Base-by-base conservation (phyloP, 2,329 filamentous ascomycete genomes). In the Apiospora pterosperma region DNA sequence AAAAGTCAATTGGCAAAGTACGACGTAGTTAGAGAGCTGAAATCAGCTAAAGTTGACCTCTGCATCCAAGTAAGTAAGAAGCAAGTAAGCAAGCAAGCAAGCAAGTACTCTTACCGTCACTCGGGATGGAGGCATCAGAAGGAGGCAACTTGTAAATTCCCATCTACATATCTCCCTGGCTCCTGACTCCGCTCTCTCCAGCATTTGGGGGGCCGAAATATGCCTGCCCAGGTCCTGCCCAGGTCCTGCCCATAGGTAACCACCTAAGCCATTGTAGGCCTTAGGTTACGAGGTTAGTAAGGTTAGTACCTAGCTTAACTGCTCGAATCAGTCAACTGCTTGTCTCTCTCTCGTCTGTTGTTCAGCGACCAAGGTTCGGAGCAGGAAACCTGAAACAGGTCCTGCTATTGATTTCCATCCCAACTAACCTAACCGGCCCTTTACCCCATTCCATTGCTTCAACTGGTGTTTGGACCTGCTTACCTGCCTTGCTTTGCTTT, bases 351-450 rank as follows among this genome's bases (percentile, higher is more conserved):
- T n/a, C n/a, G n/a, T n/a, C n/a, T n/a, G n/a, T n/a, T 4, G 10
- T 21, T 23, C 19, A 42, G 19, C 19, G 34, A 34, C 14, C 34
- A 55, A 55, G 48, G 48, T 55, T 55, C 48, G 28, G 34, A 55
- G 48, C 48, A 55, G 48, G 48, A 55, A 55, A 55, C 48, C n/a
- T 55, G 48, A 55, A 55, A 55, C 48, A 52, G 48, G 7, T n/a
- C 48, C 48, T 55, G 28, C 19, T 28, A 34, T 55, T 55, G n/a
- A 11, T 31, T 31, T 28, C 25, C 25, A 4, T 52, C 7, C 44
- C 25, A n/a, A n/a, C n/a, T n/a, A n/a, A n/a, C n/a, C n/a, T n/a
- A n/a, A n/a, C n/a, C n/a, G n/a, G n/a, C n/a, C n/a, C n/a, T n/a
- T n/a, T n/a, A n/a, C n/a, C n/a, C 5, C 5, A 42, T 21, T 42